Percentiles rank a stretch among this genome's conserved stretches.
phyloP scores from a whole-genome alignment of 2,329 filamentous ascomycete species.

The Colletotrichum eleusines region DNA sequence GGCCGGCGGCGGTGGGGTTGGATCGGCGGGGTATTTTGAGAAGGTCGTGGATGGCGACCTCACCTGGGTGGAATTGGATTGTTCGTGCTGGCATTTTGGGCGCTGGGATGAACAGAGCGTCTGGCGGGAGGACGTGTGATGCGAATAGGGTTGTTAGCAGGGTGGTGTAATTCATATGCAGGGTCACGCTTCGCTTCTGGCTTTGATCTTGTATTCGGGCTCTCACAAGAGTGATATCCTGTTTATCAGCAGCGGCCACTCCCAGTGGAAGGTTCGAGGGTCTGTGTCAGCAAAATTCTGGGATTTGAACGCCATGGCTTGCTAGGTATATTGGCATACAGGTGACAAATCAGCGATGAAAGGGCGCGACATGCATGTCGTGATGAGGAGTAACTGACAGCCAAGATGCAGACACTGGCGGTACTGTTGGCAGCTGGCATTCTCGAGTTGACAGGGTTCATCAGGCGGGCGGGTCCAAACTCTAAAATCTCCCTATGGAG shows the following conservation, averaged over 20 bases:
- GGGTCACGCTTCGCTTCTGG: neutral
- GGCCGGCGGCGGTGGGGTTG: slow-evolving; percentile 76
- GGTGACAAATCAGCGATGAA: slow-evolving; percentile 36
- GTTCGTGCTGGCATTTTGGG: slow-evolving; percentile 47
- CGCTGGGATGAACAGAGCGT: slow-evolving; percentile 7
- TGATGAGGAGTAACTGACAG: neutral
- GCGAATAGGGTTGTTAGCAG: slow-evolving; percentile 24
- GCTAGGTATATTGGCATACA: slow-evolving; percentile 1
- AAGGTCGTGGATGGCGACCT: slow-evolving; percentile 72
- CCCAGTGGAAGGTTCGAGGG: neutral
- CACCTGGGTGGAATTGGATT: slow-evolving; percentile 72
- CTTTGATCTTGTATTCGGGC: neutral
- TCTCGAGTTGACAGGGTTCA: neutral
- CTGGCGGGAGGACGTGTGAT: slow-evolving; percentile 24
- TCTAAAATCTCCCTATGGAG: neutral
- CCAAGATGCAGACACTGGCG: neutral
- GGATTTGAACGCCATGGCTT: neutral
- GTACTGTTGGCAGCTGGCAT: neutral
- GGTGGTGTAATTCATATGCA: slow-evolving; percentile 25
- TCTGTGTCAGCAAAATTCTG: too few species aligned
- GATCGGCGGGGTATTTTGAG: slow-evolving; percentile 67
- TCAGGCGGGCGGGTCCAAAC: slow-evolving; percentile 11
- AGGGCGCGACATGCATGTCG: slow-evolving; percentile 28
- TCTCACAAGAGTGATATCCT: neutral
- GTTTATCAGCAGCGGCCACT: neutral